Conservation (phyloP, 164 flowering plant species). For the Brasenia schreberi region DNA sequence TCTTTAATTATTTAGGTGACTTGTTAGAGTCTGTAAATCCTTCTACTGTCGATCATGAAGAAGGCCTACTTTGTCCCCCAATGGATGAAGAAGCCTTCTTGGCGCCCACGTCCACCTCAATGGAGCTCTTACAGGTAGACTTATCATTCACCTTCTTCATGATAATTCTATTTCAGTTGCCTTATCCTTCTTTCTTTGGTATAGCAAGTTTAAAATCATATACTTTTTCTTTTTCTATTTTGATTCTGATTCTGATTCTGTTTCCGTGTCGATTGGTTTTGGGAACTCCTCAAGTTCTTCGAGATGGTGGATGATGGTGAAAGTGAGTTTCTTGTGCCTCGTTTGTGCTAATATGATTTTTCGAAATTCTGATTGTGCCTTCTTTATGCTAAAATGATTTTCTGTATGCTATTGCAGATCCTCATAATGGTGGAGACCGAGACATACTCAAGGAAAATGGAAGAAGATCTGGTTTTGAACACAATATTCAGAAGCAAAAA, state of each 20-base stretch:
- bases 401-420: slow-evolving; percentile 30
- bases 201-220: too few species aligned
- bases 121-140: slow-evolving; percentile 68
- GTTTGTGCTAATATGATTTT: too few species aligned
- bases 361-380: neutral
- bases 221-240: too few species aligned
- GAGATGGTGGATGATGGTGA: slow-evolving; percentile 94
- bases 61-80: slow-evolving; percentile 94
- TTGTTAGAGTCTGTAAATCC: slow-evolving; percentile 75
- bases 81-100: slow-evolving; percentile 67
- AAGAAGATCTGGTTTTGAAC: slow-evolving; percentile 17
- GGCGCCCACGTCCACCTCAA: slow-evolving; percentile 33
- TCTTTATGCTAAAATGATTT: neutral
- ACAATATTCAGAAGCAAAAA: slow-evolving; percentile 19
- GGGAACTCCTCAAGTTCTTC: slow-evolving; percentile 44
- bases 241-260: neutral
- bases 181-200: too few species aligned
- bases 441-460: slow-evolving; percentile 36
- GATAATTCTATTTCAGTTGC: too few species aligned
- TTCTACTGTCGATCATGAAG: slow-evolving; percentile 44
- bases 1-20: slow-evolving; percentile 22
- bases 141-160: too few species aligned
- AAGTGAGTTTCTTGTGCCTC: slow-evolving; percentile 47
- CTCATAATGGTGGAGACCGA: slow-evolving; percentile 38
- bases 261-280: neutral